These are phyloP conservation scores for Debaryomyces sp. DNA, from an alignment of 1,139 yeast species.

Conservation along the genomic window DNA sequence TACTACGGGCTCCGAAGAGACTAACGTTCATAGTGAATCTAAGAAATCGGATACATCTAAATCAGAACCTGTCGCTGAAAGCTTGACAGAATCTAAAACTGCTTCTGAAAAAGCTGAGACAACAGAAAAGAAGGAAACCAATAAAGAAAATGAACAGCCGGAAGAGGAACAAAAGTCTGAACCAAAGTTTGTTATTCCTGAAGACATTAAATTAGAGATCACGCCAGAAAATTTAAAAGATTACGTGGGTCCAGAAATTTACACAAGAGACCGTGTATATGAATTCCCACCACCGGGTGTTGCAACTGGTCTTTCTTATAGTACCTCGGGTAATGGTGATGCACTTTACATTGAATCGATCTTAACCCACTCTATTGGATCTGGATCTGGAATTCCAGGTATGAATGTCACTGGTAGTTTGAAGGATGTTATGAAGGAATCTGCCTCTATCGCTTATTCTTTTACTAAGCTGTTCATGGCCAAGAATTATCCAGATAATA, in stretches of 20 bases:
- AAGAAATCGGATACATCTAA: constrained; percentile 11
- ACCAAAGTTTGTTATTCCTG: constrained; percentile 61
- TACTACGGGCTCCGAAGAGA: constrained; percentile 13
- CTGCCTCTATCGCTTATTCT: constrained; percentile 89
- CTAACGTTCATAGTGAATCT: constrained; percentile 4
- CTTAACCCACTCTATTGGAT: constrained; percentile 74
- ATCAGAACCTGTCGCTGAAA: constrained; percentile 2
- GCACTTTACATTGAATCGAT: constrained; percentile 94
- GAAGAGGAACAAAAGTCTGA: constrained; percentile 24
- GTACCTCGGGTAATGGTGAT: constrained; percentile 85
- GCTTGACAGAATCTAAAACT: constrained; percentile 10
- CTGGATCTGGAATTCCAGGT: constrained; percentile 57
- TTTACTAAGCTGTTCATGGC: constrained; percentile 85
- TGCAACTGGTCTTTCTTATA: constrained; percentile 95
- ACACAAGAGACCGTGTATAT: constrained; percentile 76
- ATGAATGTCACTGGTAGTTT: constrained; percentile 82
- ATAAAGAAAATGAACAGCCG: constrained; percentile 12
- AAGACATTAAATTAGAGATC: constrained; percentile 61
- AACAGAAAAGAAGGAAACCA: constrained; percentile 11
- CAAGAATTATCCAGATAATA: constrained; percentile 74
- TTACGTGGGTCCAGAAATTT: constrained; percentile 92
- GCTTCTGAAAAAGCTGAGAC: constrained; percentile 11
- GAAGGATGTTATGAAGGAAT: constrained; percentile 97
- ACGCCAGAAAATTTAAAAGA: constrained; percentile 72
- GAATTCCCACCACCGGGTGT: constrained; percentile 94